phyloP scores from a whole-genome alignment of 169 alveolate genomes.

The Plasmodium gallinaceum region DNA sequence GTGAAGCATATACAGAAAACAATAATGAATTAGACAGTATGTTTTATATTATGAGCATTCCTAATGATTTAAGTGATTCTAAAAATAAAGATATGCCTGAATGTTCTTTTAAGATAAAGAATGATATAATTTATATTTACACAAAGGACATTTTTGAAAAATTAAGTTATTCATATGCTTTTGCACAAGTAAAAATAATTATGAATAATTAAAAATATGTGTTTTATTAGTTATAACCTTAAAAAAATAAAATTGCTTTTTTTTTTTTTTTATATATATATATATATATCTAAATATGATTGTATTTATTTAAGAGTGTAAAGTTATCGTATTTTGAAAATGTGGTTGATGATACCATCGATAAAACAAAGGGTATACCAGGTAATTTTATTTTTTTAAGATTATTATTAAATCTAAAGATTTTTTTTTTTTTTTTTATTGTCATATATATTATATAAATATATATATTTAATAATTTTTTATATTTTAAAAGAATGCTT shows the following conservation, averaged over 20 bases:
- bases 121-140: constrained; percentile 85
- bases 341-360: constrained; percentile 89
- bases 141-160: constrained; percentile 83
- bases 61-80: constrained; percentile 26
- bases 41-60: constrained; percentile 50
- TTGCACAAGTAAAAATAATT: constrained; percentile 81
- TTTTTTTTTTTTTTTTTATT: neutral
- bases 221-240: neutral
- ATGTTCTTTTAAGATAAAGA: constrained; percentile 85
- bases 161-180: constrained; percentile 88
- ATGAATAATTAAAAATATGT: no score
- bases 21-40: constrained; percentile 61
- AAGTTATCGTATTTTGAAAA: constrained; percentile 87
- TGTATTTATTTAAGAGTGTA: constrained; percentile 78
- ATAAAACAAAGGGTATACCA: constrained; percentile 87
- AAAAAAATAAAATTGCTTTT: neutral
- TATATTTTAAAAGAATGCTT: constrained; percentile 80
- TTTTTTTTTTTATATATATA: constrained; percentile 4
- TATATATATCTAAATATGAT: neutral
- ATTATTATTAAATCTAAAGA: neutral
- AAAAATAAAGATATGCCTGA: constrained; percentile 74
- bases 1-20: constrained; percentile 65
- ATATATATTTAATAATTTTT: neutral
- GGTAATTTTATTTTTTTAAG: constrained; percentile 56
- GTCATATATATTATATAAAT: neutral